Percentiles rank a stretch among this genome's conserved stretches.
Evolutionary conservation across 768 basidiomycete species (phyloP).

Genomic region (Tylopilus vinaceipallidus): DNA sequence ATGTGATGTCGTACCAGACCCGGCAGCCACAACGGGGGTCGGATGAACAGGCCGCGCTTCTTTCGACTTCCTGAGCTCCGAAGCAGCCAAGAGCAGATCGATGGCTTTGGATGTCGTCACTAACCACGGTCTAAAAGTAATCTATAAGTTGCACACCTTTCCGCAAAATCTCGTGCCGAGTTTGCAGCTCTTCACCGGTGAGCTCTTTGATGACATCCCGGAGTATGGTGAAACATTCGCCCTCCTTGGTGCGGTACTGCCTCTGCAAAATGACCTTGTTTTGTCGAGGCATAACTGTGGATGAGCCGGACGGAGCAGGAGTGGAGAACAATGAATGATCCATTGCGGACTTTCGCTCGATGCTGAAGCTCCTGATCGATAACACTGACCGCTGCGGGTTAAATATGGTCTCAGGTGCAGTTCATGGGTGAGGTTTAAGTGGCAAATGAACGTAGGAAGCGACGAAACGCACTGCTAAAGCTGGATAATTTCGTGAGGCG

Average conservation of each 20-base stretch:
- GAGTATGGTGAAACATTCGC: conserved; percentile 21
- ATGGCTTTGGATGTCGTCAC: conserved; percentile 7
- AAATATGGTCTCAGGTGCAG: conserved; percentile 4
- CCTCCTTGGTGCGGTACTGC: conserved; percentile 23
- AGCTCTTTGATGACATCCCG: conserved; percentile 18
- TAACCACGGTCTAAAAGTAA: neutral
- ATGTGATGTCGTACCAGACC: neutral
- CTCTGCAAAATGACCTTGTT: conserved; percentile 16
- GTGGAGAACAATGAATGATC: neutral
- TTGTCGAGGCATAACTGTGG: conserved; percentile 1
- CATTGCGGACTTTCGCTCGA: neutral
- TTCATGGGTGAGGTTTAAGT: neutral
- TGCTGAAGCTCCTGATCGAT: neutral
- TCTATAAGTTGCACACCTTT: conserved; percentile 11
- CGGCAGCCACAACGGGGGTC: too few relatives aligned
- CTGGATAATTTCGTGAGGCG: neutral
- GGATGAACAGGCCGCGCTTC: neutral
- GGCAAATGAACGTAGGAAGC: neutral
- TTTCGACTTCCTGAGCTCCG: neutral
- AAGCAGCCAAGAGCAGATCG: conserved; percentile 5
- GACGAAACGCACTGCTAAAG: conserved; percentile 4
- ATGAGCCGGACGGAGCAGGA: neutral
- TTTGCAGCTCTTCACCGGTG: conserved; percentile 12
- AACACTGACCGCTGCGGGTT: neutral
- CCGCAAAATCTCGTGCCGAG: conserved; percentile 22